Percentiles rank a stretch among this genome's conserved stretches.
These are phyloP conservation scores for Metschnikowia sp. DNA, from an alignment of 805 yeast genomes.

Conservation along the genomic window DNA sequence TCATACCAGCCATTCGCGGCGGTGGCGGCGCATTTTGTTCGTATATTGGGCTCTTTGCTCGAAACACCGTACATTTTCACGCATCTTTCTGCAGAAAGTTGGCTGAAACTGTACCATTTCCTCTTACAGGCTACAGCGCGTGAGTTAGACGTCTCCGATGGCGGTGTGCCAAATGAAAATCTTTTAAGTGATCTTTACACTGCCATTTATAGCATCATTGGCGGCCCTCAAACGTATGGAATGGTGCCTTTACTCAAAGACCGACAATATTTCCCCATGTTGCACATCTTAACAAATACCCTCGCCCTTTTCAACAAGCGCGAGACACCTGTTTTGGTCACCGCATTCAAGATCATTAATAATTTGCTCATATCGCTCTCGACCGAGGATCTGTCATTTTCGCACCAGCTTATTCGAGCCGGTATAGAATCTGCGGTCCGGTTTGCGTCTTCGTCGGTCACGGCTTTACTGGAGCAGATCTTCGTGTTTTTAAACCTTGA, in stretches of 20 bases:
- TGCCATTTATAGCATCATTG: conserved; percentile 21
- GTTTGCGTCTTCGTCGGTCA: conserved; percentile 41
- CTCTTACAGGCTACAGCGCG: conserved; percentile 18
- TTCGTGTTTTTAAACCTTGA: conserved; percentile 41
- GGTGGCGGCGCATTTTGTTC: conserved; percentile 25
- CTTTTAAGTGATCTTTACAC: conserved; percentile 21
- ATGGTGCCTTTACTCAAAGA: conserved; percentile 19
- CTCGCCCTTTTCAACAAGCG: conserved; percentile 16
- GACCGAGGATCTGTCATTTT: conserved; percentile 35
- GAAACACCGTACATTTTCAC: conserved; percentile 25
- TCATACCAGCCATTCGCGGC: conserved; percentile 18
- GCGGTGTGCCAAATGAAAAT: conserved; percentile 15
- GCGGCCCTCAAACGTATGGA: conserved; percentile 18
- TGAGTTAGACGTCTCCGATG: conserved; percentile 9
- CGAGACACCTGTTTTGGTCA: conserved; percentile 24
- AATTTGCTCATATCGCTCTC: conserved; percentile 41
- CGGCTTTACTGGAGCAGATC: conserved; percentile 38
- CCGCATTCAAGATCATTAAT: conserved; percentile 43
- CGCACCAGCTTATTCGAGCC: conserved; percentile 35
- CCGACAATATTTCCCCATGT: conserved; percentile 19
- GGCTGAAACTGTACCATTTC: conserved; percentile 26
- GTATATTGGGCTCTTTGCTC: conserved; percentile 20
- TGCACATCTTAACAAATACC: conserved; percentile 18
- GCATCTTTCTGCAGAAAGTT: conserved; percentile 28
- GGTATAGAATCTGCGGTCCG: conserved; percentile 36